Evolutionary conservation across 2,329 filamentous ascomycete species (phyloP), one percentile per base, ranked within the genome.

Genomic region (Macrophomina tecta): DNA sequence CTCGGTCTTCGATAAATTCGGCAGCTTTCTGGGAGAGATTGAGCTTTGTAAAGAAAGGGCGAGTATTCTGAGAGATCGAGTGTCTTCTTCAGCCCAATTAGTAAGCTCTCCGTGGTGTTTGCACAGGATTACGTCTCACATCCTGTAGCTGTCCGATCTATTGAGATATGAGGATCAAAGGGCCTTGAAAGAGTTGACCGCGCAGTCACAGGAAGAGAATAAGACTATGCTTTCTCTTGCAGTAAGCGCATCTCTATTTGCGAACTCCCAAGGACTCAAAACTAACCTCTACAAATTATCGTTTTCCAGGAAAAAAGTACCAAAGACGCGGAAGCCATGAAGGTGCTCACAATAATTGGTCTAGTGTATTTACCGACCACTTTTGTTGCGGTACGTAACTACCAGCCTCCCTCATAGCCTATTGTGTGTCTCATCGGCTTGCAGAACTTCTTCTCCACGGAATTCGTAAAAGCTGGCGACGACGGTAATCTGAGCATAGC

Each of bases 101-200:
- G 65, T 67, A 64, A 12, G 65, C 42, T n/a, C n/a, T 32, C 16
- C 2, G 14, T 2, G 28, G 14, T 28, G 3, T 16, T 14, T 2
- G 14, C 1, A 16, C 9, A 28, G 28, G 14, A 6, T n/a, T 56
- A 34, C 11, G 28, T 23, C 12, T 28, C 14, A 58, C 30, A 4
- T 48, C 4, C 2, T 14, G 16, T 14, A 69, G 68, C 51, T 69
- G 9, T 69, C 68, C 9, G 66, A 68, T 38, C 49, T 69, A 1
- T 49, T 69, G 16, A 51, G 28, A 11, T 69, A 69, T 34, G 68
- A 69, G 28, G 66, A 69, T 9, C 62, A 63, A 16, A 42, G 34
- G 38, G 63, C 62, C 1, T 40, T 69, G 48, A 66, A 64, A 45
- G 49, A 55, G 14, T 46, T 69, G 2, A 63, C 49, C 11, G 28